Evolutionary conservation across 129 eudicot genomes (phyloP).

Genomic region (Escallonia herrerae): DNA sequence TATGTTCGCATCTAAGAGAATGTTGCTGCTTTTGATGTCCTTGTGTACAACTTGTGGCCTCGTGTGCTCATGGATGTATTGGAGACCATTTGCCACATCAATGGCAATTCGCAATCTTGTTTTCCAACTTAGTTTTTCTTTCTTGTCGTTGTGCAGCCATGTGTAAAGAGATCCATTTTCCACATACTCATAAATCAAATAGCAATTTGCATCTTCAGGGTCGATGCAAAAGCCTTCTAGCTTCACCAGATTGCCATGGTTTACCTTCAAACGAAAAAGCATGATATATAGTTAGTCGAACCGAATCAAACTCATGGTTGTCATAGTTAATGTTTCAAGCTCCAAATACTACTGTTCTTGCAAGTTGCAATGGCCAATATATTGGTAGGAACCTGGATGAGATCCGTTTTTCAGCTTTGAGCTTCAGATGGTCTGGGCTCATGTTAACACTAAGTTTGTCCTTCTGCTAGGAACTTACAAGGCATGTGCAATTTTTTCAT

Average conservation of each 20-base stretch:
- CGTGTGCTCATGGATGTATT: constrained; percentile 91
- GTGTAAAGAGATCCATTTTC: constrained; percentile 83
- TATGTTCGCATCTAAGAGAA: constrained; percentile 75
- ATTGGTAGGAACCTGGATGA: no score
- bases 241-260: constrained; percentile 93
- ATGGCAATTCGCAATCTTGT: constrained; percentile 58
- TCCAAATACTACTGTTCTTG: no score
- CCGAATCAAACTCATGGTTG: no score
- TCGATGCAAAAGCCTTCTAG: constrained; percentile 94
- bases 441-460: no score
- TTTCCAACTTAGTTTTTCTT: constrained; percentile 56
- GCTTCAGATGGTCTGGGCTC: no score
- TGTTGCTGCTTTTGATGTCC: constrained; percentile 83
- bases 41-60: constrained; percentile 89
- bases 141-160: constrained; percentile 44
- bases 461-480: no score
- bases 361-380: no score
- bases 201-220: constrained; percentile 64
- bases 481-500: no score
- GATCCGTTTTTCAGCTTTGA: no score
- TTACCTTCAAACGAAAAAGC: constrained; percentile 45
- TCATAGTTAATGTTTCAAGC: no score
- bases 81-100: constrained; percentile 90
- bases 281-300: background rate
- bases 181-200: constrained; percentile 74